phyloP scores from a whole-genome alignment of 805 yeast species.

The Wickerhamomyces strasburgensis region DNA sequence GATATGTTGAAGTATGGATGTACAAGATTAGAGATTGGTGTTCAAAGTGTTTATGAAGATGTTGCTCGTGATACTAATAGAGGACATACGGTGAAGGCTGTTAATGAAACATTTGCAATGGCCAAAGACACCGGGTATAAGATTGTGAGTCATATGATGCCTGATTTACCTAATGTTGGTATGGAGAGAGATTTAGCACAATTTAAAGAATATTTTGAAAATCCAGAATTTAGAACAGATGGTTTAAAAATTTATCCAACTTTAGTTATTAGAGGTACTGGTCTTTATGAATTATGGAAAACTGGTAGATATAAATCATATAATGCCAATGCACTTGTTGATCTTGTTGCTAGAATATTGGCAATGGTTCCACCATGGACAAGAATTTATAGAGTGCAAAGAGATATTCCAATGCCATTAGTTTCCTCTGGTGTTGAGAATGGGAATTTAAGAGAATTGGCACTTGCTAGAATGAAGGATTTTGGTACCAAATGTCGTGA shows the following conservation, averaged over 20 bases:
- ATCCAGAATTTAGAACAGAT: constrained; percentile 95
- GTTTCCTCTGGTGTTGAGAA: constrained; percentile 98
- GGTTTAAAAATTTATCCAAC: constrained; percentile 96
- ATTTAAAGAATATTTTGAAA: constrained; percentile 93
- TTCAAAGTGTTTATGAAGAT: constrained; percentile 94
- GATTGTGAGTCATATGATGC: constrained; percentile 99
- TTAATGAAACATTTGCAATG: constrained; percentile 88
- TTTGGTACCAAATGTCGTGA: constrained; percentile 95
- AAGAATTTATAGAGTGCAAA: constrained; percentile 93
- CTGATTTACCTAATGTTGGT: constrained; percentile 97
- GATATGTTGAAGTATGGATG: constrained; percentile 97
- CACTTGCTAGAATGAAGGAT: constrained; percentile 96
- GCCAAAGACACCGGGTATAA: constrained; percentile 99
- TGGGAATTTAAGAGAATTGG: constrained; percentile 92
- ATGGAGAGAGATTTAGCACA: constrained; percentile 97
- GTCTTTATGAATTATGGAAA: constrained; percentile 95
- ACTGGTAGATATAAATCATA: constrained; percentile 91
- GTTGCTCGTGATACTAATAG: constrained; percentile 98
- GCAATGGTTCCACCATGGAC: constrained; percentile 99
- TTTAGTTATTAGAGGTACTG: constrained; percentile 94
- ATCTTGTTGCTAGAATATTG: constrained; percentile 89
- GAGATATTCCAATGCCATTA: constrained; percentile 98
- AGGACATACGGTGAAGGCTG: constrained; percentile 96
- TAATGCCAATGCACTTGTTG: constrained; percentile 90
- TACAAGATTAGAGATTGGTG: constrained; percentile 94